Base-by-base conservation (phyloP, 2,329 filamentous ascomycete genomes). In the Trichoderma polysporum region DNA sequence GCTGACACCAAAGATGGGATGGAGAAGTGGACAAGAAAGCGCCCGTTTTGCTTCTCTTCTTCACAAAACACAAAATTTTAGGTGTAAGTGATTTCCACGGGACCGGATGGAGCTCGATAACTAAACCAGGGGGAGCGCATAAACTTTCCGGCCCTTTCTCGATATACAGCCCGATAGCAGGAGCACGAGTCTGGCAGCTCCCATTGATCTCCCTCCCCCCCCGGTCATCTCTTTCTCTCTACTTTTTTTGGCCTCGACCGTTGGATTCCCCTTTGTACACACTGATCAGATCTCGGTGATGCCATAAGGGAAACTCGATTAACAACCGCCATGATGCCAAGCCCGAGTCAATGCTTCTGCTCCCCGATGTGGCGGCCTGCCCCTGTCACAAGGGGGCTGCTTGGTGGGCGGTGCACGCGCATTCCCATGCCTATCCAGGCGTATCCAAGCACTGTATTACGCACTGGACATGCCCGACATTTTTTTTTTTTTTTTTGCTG, bases 301-400 rank as follows among this genome's bases (percentile, higher is more conserved):
- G 50, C 37, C 37, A 25, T 41, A 27, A 45, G 49, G 27, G 37
- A 63, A 1, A 29, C 49, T 63, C 60, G 25, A 63, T 63, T 49
- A 41, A 41, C 60, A 54, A 41, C 25, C 29, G 35, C 49, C 45
- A 41, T 31, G 35, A 31, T 41, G 60, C 60, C 49, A 63, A 63
- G 60, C 60, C 60, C 60, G 35, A 54, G 25, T 54, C 50, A 25
- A 63, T 63, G 50, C 60, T 52, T 56, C 50, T 27, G 39, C 60
- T 63, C 60, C 60, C 60, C 60, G 60, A 63, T 31, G 39, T 47
- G 39, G 56, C 27, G 37, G 50, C 60, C 12, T 47, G 60, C 60
- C 60, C 60, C 60, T 63, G 60, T 47, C 37, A 27, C 60, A 45
- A 56, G 60, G 60, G 50, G 60, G 29, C 17, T 25, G 58, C 37